phyloP scores from a whole-genome alignment of 164 flowering plant genomes.

The Stephania cephalantha region DNA sequence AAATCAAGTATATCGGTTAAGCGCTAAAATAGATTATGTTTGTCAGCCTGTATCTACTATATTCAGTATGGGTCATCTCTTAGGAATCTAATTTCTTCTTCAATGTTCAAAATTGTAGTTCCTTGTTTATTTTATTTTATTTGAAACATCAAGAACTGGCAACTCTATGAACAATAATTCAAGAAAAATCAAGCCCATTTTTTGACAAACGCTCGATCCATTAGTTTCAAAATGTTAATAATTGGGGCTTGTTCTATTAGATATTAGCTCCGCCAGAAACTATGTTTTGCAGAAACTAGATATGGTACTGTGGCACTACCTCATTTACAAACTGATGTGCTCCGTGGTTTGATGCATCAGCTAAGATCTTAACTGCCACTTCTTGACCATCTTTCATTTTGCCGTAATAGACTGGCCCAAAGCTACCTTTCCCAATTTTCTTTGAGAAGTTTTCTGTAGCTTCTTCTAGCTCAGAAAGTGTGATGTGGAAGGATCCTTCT shows the following conservation, averaged over 20 bases:
- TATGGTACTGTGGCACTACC: constrained; percentile 30
- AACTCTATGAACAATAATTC: not conserved
- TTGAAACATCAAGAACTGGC: not conserved
- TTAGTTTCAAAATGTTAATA: not conserved
- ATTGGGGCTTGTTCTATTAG: not conserved
- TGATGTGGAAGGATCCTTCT: constrained; percentile 52
- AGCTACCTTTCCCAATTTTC: constrained; percentile 85
- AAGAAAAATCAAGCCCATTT: not conserved
- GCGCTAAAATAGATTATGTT: not conserved
- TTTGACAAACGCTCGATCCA: not conserved
- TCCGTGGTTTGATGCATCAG: constrained; percentile 67
- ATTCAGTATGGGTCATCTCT: not conserved
- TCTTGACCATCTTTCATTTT: constrained; percentile 86
- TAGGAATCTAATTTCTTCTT: not conserved
- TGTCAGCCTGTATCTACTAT: not conserved
- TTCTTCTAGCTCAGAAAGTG: constrained; percentile 62
- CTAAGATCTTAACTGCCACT: constrained; percentile 83
- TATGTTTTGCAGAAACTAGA: not conserved
- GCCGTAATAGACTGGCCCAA: constrained; percentile 93
- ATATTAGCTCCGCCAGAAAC: too few species aligned
- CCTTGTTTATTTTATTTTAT: not conserved
- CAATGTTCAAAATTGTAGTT: not conserved
- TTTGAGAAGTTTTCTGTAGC: constrained; percentile 63
- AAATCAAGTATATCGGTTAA: not conserved
- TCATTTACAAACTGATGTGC: constrained; percentile 78